Conservation (phyloP, 495 filamentous ascomycete species). For the Xylaria palmicola region DNA sequence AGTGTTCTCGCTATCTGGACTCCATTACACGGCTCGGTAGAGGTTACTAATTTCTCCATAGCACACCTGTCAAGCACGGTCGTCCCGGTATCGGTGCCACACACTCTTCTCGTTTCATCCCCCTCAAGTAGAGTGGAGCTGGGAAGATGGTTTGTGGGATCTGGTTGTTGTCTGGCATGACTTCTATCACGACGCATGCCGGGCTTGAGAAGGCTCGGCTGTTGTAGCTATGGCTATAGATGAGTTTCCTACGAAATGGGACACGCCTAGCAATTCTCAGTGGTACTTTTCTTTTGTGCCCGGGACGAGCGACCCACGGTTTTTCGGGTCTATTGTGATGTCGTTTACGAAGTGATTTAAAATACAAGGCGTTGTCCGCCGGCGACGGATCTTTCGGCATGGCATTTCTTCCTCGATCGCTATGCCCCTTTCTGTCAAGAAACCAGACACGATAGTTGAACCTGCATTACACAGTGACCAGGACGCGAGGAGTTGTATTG, state of each 20-base stretch:
- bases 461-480: too few relatives aligned
- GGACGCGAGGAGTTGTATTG: too few relatives aligned
- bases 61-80: constrained; percentile 99
- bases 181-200: constrained; percentile 6
- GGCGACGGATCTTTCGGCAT: constrained; percentile 1
- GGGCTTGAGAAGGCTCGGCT: neutral
- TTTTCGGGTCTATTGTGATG: constrained; percentile 9
- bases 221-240: constrained; percentile 20
- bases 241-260: constrained; percentile 10
- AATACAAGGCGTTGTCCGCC: constrained; percentile 15
- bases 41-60: constrained; percentile 44
- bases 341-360: constrained; percentile 16
- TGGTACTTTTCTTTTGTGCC: constrained; percentile 15
- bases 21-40: neutral
- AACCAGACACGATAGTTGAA: too few relatives aligned
- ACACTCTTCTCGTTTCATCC: constrained; percentile 99
- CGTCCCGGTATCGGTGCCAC: constrained; percentile 99
- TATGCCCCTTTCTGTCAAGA: too few relatives aligned
- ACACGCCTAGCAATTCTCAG: constrained; percentile 11
- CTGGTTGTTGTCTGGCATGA: constrained; percentile 11
- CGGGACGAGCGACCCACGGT: constrained; percentile 1
- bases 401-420: too few relatives aligned
- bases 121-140: constrained; percentile 77
- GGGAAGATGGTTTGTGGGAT: constrained; percentile 20
- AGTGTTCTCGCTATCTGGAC: constrained; percentile 38